Percentiles rank a stretch among this genome's conserved stretches.
Evolutionary conservation across 306 rosid species (phyloP).

Genomic region (Gastrolobium villosum): DNA sequence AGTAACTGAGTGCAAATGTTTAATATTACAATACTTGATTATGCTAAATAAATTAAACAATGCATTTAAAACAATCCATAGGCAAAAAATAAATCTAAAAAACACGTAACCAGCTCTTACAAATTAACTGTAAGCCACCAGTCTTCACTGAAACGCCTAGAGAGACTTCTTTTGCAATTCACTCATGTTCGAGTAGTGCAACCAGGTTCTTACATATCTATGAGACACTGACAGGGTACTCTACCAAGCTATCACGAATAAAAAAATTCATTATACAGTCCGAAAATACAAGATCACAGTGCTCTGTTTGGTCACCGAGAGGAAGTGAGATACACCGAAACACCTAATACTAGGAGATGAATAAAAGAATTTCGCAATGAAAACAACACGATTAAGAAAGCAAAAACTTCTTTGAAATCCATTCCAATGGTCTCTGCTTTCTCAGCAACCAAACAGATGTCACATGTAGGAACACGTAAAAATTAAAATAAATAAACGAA

Average conservation of each 20-base stretch:
- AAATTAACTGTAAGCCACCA: constrained; percentile 92
- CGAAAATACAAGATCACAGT: constrained; percentile 41
- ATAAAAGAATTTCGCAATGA: neutral
- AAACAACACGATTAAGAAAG: constrained; percentile 13
- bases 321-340: constrained; percentile 44
- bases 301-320: constrained; percentile 58
- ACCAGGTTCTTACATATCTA: constrained; percentile 89
- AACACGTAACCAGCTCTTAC: constrained; percentile 95
- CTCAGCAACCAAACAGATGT: constrained; percentile 65
- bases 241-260: constrained; percentile 74
- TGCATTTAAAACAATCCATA: constrained; percentile 41
- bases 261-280: constrained; percentile 58
- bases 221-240: constrained; percentile 76
- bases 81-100: constrained; percentile 52
- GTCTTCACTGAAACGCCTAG: constrained; percentile 98
- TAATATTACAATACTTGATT: constrained; percentile 21
- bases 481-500: constrained; percentile 9
- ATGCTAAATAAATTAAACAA: constrained; percentile 24
- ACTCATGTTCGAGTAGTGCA: constrained; percentile 85
- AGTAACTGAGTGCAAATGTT: constrained; percentile 46
- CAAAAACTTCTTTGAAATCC: constrained; percentile 23
- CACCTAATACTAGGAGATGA: constrained; percentile 12
- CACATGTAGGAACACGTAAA: constrained; percentile 25
- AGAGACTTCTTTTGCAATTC: constrained; percentile 93
- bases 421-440: constrained; percentile 41